Evolutionary conservation across 129 eudicot genomes (phyloP).

Genomic region (Deinandra increscens): DNA sequence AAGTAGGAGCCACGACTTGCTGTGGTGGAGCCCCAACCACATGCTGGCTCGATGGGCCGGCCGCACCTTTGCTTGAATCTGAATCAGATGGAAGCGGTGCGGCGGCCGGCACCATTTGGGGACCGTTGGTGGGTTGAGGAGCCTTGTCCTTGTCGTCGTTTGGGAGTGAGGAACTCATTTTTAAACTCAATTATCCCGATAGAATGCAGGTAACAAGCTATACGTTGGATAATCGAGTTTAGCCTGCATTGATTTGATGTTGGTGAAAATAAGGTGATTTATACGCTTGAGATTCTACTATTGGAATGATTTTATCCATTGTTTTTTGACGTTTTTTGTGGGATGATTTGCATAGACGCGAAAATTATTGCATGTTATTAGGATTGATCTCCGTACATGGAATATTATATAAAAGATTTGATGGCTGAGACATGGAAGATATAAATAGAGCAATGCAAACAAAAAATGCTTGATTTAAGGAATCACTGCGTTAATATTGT

Average conservation of each 20-base stretch:
- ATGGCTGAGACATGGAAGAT: conserved; percentile 22
- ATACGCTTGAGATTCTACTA: conserved; percentile 4
- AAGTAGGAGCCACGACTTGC: conserved; percentile 21
- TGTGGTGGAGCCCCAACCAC: conserved; percentile 33
- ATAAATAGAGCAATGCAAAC: no score
- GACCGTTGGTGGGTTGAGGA: conserved; percentile 27
- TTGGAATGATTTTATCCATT: conserved; percentile 21
- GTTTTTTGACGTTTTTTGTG: conserved; percentile 17
- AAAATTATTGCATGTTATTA: conserved; percentile 29
- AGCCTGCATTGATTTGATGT: conserved; percentile 17
- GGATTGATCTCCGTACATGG: no score
- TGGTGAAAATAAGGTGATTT: conserved; percentile 8
- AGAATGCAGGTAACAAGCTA: conserved; percentile 24
- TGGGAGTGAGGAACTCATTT: conserved; percentile 37
- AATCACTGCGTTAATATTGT: no score
- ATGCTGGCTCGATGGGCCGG: background rate
- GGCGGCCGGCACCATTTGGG: background rate
- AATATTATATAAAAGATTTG: conserved; percentile 1
- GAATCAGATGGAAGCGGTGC: conserved; percentile 20
- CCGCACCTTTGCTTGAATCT: conserved; percentile 14
- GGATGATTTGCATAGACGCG: conserved; percentile 18
- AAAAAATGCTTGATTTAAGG: no score
- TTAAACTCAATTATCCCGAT: conserved; percentile 40
- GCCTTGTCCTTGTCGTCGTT: conserved; percentile 29
- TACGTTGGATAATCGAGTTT: conserved; percentile 37